Conservation (phyloP, 495 filamentous ascomycete genomes). For the Penicillium bialowiezense region DNA sequence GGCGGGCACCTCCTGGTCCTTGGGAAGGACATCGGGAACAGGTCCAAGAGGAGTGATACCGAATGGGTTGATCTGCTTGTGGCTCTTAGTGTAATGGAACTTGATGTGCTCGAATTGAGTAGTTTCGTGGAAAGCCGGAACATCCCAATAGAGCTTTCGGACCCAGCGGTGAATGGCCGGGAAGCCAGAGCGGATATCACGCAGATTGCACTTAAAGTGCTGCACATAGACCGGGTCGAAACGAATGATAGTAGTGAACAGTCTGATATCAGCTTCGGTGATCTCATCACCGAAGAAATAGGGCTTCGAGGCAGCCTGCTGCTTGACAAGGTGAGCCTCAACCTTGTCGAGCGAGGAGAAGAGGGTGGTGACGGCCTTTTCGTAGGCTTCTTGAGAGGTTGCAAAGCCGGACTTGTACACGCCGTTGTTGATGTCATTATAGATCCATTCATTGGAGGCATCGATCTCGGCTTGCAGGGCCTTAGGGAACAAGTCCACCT, state of each 20-base stretch:
- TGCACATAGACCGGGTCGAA: conserved; percentile 90
- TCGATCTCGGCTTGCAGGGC: conserved; percentile 64
- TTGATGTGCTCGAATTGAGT: conserved; percentile 71
- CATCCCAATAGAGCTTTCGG: conserved; percentile 66
- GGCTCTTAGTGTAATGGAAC: conserved; percentile 68
- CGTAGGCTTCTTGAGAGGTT: conserved; percentile 76
- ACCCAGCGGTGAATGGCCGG: conserved; percentile 68
- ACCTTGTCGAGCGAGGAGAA: conserved; percentile 70
- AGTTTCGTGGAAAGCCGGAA: conserved; percentile 58
- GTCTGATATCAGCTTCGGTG: conserved; percentile 79
- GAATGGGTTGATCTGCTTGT: conserved; percentile 65
- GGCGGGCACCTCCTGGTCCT: conserved; percentile 59
- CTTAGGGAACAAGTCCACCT: conserved; percentile 62
- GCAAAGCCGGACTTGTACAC: conserved; percentile 78
- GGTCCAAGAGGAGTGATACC: conserved; percentile 66
- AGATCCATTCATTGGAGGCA: conserved; percentile 75
- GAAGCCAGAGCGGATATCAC: conserved; percentile 77
- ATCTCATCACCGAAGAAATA: conserved; percentile 67
- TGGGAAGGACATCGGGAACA: conserved; percentile 56
- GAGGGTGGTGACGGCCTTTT: conserved; percentile 60
- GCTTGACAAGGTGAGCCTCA: conserved; percentile 61
- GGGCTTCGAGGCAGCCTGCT: conserved; percentile 39
- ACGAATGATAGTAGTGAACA: conserved; percentile 79
- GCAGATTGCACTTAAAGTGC: conserved; percentile 91
- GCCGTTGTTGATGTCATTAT: conserved; percentile 82